A percentile compares a stretch with the other conserved stretches of the same genome.
Evolutionary conservation across 192 early-diverging fungal genomes (phyloP).

Genomic region (Mortierella alpina): DNA sequence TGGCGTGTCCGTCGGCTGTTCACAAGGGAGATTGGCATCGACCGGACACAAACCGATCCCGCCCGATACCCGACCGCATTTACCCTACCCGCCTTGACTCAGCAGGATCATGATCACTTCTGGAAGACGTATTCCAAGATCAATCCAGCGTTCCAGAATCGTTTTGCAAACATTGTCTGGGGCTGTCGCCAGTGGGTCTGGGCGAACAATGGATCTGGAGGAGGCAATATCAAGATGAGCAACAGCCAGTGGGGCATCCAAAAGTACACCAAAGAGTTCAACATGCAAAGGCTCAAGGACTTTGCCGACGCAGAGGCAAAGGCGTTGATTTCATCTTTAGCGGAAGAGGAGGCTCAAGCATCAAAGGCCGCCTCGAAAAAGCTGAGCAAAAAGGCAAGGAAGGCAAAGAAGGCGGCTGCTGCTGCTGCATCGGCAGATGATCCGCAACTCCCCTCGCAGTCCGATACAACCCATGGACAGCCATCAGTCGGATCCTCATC

Average conservation of each 20-base stretch:
- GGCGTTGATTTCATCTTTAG: background rate
- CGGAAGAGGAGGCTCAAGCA: background rate
- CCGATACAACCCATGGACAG: too few relatives aligned
- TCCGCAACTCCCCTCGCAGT: too few relatives aligned
- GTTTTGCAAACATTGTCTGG: conserved; percentile 14
- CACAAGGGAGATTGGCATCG: conserved; percentile 13
- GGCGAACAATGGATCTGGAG: conserved; percentile 20
- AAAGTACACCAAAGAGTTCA: conserved; percentile 36
- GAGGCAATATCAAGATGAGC: background rate
- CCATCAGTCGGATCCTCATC: too few relatives aligned
- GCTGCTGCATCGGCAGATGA: background rate
- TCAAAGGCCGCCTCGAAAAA: background rate
- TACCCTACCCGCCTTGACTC: conserved; percentile 5
- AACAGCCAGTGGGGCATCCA: conserved; percentile 9
- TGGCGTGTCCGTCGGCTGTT: conserved; percentile 29
- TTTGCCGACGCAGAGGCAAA: conserved; percentile 2
- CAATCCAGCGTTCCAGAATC: conserved; percentile 35
- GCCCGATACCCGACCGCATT: conserved; percentile 1
- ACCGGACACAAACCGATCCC: background rate
- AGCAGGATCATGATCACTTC: conserved; percentile 30
- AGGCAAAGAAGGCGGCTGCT: conserved; percentile 12
- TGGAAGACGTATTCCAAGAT: conserved; percentile 21
- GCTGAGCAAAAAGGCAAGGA: conserved; percentile 3
- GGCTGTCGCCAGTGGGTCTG: conserved; percentile 20
- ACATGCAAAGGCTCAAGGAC: background rate